Percentiles rank a stretch among this genome's conserved stretches.
These are phyloP conservation scores for Pisolithus microcarpus DNA, from an alignment of 768 basidiomycete species.

Conservation along the genomic window DNA sequence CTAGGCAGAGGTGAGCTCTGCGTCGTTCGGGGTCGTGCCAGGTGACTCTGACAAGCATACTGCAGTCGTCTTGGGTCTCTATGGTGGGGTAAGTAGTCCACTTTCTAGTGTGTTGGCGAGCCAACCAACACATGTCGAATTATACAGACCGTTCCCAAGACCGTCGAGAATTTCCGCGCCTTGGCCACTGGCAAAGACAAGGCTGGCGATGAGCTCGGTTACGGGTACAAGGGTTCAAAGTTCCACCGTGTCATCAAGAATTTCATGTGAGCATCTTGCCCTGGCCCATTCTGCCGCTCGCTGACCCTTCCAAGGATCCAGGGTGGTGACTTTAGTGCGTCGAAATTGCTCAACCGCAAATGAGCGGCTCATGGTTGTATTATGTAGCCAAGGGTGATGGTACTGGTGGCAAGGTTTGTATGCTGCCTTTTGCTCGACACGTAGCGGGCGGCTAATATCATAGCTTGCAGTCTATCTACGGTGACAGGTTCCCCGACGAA, in stretches of 20 bases:
- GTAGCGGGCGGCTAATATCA: conserved; percentile 3
- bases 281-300: background rate
- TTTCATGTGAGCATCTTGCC: conserved; percentile 60
- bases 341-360: conserved; percentile 6
- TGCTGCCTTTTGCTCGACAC: background rate
- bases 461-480: conserved; percentile 70
- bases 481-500: conserved; percentile 87
- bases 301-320: conserved; percentile 61
- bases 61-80: conserved; percentile 80
- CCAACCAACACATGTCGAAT: background rate
- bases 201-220: conserved; percentile 58
- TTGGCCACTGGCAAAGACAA: conserved; percentile 78
- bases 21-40: background rate
- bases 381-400: conserved; percentile 73
- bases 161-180: conserved; percentile 95
- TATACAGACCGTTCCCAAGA: conserved; percentile 84
- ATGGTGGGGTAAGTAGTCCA: conserved; percentile 64
- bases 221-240: conserved; percentile 89
- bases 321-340: conserved; percentile 95
- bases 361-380: conserved; percentile 10
- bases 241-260: conserved; percentile 96
- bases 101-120: background rate
- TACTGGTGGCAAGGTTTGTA: conserved; percentile 77
- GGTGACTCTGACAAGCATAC: background rate
- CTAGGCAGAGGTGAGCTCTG: conserved; percentile 73